phyloP scores from a whole-genome alignment of 257 asterid species.

The Solanum megistacrolobum region DNA sequence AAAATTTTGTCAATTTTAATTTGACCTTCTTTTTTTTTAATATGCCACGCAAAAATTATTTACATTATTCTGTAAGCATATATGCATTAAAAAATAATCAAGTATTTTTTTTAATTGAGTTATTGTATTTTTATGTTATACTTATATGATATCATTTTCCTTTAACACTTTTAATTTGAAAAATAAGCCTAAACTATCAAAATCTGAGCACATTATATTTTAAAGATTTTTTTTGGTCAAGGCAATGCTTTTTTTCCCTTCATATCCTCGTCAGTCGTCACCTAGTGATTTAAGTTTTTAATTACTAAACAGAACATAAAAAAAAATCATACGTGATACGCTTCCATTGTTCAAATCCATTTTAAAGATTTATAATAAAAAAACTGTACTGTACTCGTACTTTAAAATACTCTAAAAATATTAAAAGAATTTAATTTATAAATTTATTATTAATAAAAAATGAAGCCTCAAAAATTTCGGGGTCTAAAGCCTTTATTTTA shows the following conservation, averaged over 20 bases:
- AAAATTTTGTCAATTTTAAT: neutral
- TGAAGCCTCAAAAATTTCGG: neutral
- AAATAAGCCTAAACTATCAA: neutral
- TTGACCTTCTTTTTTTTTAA: neutral
- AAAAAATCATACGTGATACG: neutral
- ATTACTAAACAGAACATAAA: neutral
- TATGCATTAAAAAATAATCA: neutral
- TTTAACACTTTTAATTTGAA: neutral
- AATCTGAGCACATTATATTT: neutral
- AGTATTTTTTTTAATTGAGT: neutral
- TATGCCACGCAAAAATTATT: neutral
- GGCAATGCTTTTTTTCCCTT: neutral
- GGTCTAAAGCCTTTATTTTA: neutral
- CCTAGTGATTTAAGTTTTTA: neutral
- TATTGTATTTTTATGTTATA: neutral
- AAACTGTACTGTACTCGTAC: neutral
- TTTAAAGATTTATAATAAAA: neutral
- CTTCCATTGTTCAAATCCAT: neutral
- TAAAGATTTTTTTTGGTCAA: neutral
- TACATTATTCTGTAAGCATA: neutral
- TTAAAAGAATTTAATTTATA: neutral
- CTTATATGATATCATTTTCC: neutral
- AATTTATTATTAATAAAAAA: neutral
- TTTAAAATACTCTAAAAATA: neutral
- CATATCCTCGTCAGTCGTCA: neutral